Evolutionary conservation across 1,284 basidiomycete genomes (phyloP).

Genomic region (Fistulina hepatica): DNA sequence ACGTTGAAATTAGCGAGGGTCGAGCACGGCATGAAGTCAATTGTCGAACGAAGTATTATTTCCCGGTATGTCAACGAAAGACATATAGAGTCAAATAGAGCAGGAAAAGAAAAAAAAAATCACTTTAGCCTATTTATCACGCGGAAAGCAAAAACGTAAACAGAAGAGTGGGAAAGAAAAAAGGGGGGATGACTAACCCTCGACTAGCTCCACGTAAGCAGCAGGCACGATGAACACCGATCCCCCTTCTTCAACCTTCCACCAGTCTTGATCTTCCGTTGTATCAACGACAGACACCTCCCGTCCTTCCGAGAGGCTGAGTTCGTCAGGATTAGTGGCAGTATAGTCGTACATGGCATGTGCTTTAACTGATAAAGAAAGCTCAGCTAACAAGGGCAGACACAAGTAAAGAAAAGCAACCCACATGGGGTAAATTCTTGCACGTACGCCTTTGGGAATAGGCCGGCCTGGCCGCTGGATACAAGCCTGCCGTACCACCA

Average conservation of each 20-base stretch:
- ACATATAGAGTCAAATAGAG: conserved; percentile 3
- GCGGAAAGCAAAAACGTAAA: conserved; percentile 40
- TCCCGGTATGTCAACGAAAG: not conserved
- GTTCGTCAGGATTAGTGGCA: conserved; percentile 63
- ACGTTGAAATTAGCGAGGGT: not conserved
- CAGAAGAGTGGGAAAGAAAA: conserved; percentile 42
- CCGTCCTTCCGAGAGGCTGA: conserved; percentile 76
- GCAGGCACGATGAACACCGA: conserved; percentile 83
- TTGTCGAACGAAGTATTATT: conserved; percentile 5
- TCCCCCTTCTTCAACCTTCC: conserved; percentile 82
- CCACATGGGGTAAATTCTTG: conserved; percentile 57
- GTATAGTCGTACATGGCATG: conserved; percentile 75
- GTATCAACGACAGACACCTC: conserved; percentile 67
- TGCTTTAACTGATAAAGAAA: conserved; percentile 40
- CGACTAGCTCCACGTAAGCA: conserved; percentile 71
- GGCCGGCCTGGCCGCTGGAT: conserved; percentile 61
- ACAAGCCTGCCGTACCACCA: conserved; percentile 91
- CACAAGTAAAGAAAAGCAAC: conserved; percentile 20
- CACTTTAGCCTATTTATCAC: conserved; percentile 60
- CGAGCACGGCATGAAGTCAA: not conserved
- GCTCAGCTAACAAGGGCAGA: conserved; percentile 6
- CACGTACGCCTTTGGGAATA: conserved; percentile 90
- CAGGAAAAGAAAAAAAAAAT: conserved; percentile 41
- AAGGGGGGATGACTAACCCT: conserved; percentile 66
- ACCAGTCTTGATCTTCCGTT: conserved; percentile 74